Evolutionary conservation across 352 stramenopile species (phyloP), one percentile per base, ranked within the genome.

Genomic region (Globisporangium apiculatum): DNA sequence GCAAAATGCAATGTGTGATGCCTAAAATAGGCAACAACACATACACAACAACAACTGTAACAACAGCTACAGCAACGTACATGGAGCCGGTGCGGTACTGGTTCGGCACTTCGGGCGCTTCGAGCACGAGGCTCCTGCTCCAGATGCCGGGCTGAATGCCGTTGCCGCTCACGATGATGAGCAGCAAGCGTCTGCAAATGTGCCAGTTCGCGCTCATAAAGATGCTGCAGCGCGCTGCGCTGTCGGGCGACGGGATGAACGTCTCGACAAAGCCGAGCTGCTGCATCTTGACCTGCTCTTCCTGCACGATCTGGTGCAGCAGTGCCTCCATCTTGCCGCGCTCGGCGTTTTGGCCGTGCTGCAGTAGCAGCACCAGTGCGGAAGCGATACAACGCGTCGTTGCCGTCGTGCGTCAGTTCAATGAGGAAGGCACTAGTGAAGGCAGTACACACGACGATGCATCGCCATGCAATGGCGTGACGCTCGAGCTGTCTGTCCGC

Each of bases 171-270:
- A 89, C 79, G 51, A 94, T 83, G 17, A 94, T 74, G 53, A 94
- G 62, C 40, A 94, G 64, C 31, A 94, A 60, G 45, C 80, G 79
- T 9, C 77, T 63, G 55, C 79, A 89, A 47, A 89, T 87, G 70
- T 87, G 79, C 84, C 84, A 94, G 64, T 92, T 89, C 17, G 80
- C 78, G 55, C 79, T 91, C 64, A 94, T 70, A 61, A 92, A 94
- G 61, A 94, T 79, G 52, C 69, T 89, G 65, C 76, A 94, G 55
- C 72, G 80, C 42, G 79, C 80, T 17, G 74, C 43, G 53, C 67
- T 84, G 45, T 91, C 79, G 37, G 72, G 65, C 40, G 78, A 89
- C 53, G 81, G 81, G 58, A 94, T 90, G 61, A 69, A 87, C 45
- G 79, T 87, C 66, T 94, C 83, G 7, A 91, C 72, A 58, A 94